Evolutionary conservation across 768 basidiomycete species (phyloP).

Genomic region (Lactarius hengduanensis): DNA sequence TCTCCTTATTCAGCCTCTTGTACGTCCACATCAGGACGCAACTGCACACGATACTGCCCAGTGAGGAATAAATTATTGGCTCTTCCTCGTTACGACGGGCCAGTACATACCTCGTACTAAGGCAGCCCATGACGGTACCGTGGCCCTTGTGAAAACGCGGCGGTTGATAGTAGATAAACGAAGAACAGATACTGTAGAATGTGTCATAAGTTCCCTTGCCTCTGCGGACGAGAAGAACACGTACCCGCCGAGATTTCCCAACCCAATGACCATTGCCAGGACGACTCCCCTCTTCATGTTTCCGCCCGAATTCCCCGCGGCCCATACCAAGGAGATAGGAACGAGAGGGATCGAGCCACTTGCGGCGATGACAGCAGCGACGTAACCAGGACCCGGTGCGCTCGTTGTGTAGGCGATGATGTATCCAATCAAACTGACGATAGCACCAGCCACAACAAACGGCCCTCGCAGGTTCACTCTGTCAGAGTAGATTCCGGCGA

Average conservation of each 20-base stretch:
- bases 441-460: conserved; percentile 44
- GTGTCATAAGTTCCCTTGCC: background rate
- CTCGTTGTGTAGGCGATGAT: conserved; percentile 45
- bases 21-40: conserved; percentile 51
- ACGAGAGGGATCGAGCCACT: conserved; percentile 53
- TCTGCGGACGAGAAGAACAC: conserved; percentile 34
- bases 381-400: conserved; percentile 38
- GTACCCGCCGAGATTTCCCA: conserved; percentile 56
- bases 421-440: conserved; percentile 48
- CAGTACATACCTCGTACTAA: conserved; percentile 31
- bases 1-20: conserved; percentile 48
- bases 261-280: conserved; percentile 52
- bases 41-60: conserved; percentile 42
- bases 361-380: conserved; percentile 49
- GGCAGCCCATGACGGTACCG: conserved; percentile 39
- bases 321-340: conserved; percentile 53
- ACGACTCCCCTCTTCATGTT: conserved; percentile 52
- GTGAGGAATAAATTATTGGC: conserved; percentile 18
- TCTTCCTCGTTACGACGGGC: background rate
- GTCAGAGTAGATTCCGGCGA: conserved; percentile 37
- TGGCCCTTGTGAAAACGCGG: conserved; percentile 42
- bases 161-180: conserved; percentile 42
- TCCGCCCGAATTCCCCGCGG: conserved; percentile 53
- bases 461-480: conserved; percentile 45
- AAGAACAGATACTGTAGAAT: conserved; percentile 40